phyloP scores from a whole-genome alignment of 352 stramenopile genomes.

The Globisporangium spiculum region DNA sequence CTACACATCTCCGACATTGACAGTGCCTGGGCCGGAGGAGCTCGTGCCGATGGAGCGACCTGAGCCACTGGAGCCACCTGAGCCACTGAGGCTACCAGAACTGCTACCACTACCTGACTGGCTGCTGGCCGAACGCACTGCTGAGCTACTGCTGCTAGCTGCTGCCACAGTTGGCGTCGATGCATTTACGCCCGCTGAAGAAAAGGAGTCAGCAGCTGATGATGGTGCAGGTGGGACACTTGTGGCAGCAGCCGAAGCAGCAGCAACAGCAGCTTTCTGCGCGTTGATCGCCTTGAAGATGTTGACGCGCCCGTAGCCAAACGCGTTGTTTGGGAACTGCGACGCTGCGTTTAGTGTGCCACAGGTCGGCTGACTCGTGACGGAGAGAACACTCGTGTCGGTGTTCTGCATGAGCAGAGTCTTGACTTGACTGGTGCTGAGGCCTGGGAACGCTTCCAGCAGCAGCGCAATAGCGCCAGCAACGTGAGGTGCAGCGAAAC shows the following conservation, averaged over 20 bases:
- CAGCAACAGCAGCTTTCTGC: slow-evolving; percentile 11
- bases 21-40: slow-evolving; percentile 3
- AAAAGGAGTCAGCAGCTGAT: not conserved
- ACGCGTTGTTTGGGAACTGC: slow-evolving; percentile 55
- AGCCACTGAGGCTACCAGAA: not conserved
- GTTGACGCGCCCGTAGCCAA: slow-evolving; percentile 50
- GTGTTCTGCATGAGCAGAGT: slow-evolving; percentile 21
- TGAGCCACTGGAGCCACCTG: not conserved
- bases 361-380: slow-evolving; percentile 9
- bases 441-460: slow-evolving; percentile 29
- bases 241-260: not conserved
- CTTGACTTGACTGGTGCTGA: slow-evolving; percentile 27
- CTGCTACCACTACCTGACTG: not conserved
- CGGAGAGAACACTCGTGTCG: slow-evolving; percentile 13
- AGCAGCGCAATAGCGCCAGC: slow-evolving; percentile 35
- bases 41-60: not conserved
- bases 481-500: slow-evolving; percentile 38
- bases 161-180: not conserved
- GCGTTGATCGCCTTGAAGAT: slow-evolving; percentile 29
- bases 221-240: not conserved
- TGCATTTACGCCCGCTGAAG: not conserved
- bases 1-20: slow-evolving; percentile 18
- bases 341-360: slow-evolving; percentile 6
- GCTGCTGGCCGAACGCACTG: slow-evolving; percentile 2
- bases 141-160: not conserved